phyloP scores from a whole-genome alignment of 2,329 filamentous ascomycete species.

The Acrocalymma vagum region DNA sequence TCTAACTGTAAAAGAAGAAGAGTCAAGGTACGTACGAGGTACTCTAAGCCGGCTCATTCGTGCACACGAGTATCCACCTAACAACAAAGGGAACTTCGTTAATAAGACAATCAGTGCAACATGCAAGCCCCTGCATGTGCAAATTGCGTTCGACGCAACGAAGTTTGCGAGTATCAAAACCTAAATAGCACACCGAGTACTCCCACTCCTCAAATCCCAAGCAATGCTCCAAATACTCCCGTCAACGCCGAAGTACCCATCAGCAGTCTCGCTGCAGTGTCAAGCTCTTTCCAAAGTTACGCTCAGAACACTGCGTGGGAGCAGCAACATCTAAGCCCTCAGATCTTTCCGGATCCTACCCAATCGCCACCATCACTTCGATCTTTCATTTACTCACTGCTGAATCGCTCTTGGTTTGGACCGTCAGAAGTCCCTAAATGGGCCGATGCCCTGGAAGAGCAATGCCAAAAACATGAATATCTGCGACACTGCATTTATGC shows the following conservation, averaged over 20 bases:
- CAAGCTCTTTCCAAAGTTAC: too few relatives aligned
- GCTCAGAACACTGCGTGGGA: conserved; percentile 3
- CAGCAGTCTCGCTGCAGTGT: too few relatives aligned
- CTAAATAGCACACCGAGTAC: background rate
- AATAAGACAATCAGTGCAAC: conserved; percentile 11
- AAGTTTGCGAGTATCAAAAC: conserved; percentile 18
- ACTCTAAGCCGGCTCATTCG: background rate
- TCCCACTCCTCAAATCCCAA: background rate
- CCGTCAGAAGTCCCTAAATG: conserved; percentile 8
- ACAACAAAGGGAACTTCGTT: background rate
- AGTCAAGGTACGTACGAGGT: conserved; percentile 24
- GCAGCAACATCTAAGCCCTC: background rate
- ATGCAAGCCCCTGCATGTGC: conserved; percentile 18
- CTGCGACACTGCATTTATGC: conserved; percentile 15
- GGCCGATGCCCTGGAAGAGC: conserved; percentile 4
- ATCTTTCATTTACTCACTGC: conserved; percentile 2
- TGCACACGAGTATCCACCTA: background rate
- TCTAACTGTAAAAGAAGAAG: conserved; percentile 20
- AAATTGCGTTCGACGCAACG: conserved; percentile 18
- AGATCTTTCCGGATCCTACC: too few relatives aligned
- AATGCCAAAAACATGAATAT: conserved; percentile 10
- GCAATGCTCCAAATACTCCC: background rate
- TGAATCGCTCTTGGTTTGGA: conserved; percentile 15
- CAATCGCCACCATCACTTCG: too few relatives aligned
- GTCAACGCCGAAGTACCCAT: background rate